Conservation (phyloP, 2,329 filamentous ascomycete genomes). For the Scedosporium minutisporum region DNA sequence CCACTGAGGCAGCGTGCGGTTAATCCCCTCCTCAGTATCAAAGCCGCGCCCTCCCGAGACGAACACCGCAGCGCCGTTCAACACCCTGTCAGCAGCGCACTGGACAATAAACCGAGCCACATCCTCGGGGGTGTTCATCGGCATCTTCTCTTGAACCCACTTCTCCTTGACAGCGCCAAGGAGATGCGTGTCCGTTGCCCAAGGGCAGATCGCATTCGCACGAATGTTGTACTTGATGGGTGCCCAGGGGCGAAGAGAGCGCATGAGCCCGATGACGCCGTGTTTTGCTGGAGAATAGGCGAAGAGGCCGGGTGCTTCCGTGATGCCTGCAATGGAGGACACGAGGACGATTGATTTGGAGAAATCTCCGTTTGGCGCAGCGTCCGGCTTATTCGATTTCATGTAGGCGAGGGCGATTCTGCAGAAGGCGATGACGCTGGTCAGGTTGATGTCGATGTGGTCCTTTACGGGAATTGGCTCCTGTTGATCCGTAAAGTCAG, state of each 20-base stretch:
- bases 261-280: conserved; percentile 39
- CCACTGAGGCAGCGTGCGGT: conserved; percentile 15
- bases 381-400: conserved; percentile 18
- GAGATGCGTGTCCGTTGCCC: conserved; percentile 35
- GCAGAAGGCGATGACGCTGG: conserved; percentile 34
- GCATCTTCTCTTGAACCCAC: conserved; percentile 28
- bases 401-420: conserved; percentile 40
- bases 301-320: conserved; percentile 34
- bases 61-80: conserved; percentile 18
- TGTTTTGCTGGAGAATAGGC: conserved; percentile 39
- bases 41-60: conserved; percentile 16
- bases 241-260: conserved; percentile 26
- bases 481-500: background rate
- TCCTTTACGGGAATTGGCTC: conserved; percentile 24
- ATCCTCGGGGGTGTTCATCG: conserved; percentile 28
- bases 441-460: conserved; percentile 35
- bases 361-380: conserved; percentile 4
- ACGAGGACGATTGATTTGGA: conserved; percentile 18
- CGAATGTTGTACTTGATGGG: conserved; percentile 24
- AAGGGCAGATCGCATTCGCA: conserved; percentile 37
- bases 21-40: conserved; percentile 18
- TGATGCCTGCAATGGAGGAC: conserved; percentile 35
- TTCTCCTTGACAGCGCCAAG: conserved; percentile 25
- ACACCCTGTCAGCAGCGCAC: conserved; percentile 21
- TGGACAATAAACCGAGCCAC: conserved; percentile 31